Base-by-base conservation (phyloP, 2,329 filamentous ascomycete genomes). In the Amesomyces nigricolor region DNA sequence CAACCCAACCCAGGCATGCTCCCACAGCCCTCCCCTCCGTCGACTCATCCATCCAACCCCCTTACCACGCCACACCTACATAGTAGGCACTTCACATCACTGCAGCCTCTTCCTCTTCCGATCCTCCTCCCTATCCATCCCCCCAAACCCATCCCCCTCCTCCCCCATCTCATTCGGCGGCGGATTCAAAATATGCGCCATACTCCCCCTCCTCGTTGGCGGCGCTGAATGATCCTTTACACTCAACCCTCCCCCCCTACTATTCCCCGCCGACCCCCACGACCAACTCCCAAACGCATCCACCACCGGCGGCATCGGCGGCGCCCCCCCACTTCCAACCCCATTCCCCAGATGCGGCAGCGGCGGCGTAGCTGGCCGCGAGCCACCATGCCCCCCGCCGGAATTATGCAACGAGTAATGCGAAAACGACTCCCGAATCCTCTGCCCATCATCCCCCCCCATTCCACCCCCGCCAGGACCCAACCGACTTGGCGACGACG, bases 161-260 rank as follows among this genome's bases (percentile, higher is more conserved):
- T 81, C 77, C 5, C 78, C 76, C 38, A 77, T 72, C 66, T 82
- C 80, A 5, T 73, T 73, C 17, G 77, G 81, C 22, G 79, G 79
- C 0, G 80, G 80, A 63, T 83, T 83, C n/a, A 83, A 70, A 16
- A 83, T 83, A 58, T 83, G 80, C 0, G 80, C 80, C 79, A 83
- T 83, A 67, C 80, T 83, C 22, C 80, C 79, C 48, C 80, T 70
- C 45, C 80, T 70, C 0, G 80, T 83, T 0, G 79, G 77, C 2
- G 80, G 80, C 0, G 73, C 78, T 1, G 80, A 83, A 56, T 76
- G 75, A 61, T 83, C 80, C 58, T 75, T 78, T 45, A 81, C 65
- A 4, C 72, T 68, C 8, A 82, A 69, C 22, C 22, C 22, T 26
- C 22, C 22, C 22, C 75, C 77, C 64, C 78, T 78, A 54, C 75